A percentile compares a stretch with the other conserved stretches of the same genome.
Evolutionary conservation across 2,329 filamentous ascomycete genomes (phyloP).

Genomic region (Fusarium citri): DNA sequence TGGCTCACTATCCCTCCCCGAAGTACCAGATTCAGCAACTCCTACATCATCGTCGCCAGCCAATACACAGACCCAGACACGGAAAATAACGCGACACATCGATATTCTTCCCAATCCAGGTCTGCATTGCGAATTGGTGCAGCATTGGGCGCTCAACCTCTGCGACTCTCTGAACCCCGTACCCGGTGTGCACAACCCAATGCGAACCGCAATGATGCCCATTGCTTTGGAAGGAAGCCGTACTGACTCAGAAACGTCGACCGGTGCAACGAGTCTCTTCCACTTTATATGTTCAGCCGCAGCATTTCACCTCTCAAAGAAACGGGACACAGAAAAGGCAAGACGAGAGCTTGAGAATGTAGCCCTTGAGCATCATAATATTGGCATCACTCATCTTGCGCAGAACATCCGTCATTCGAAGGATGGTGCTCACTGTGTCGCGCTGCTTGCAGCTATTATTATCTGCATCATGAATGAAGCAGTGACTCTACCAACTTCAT

Average conservation of each 20-base stretch:
- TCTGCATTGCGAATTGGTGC: constrained; percentile 37
- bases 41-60: constrained; percentile 1
- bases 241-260: constrained; percentile 34
- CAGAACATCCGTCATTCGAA: constrained; percentile 42
- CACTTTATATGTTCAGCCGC: constrained; percentile 45
- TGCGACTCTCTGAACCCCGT: constrained; percentile 42
- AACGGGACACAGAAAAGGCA: constrained; percentile 15
- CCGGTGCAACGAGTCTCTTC: constrained; percentile 38
- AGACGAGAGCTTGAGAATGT: constrained; percentile 36
- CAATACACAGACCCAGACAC: not conserved
- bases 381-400: constrained; percentile 41
- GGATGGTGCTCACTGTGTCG: constrained; percentile 37
- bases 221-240: constrained; percentile 42
- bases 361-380: constrained; percentile 42
- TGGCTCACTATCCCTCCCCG: not conserved
- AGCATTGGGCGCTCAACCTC: constrained; percentile 42
- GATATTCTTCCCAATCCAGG: constrained; percentile 37
- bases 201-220: constrained; percentile 42
- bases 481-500: constrained; percentile 38
- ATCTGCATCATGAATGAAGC: constrained; percentile 44
- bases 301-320: constrained; percentile 39
- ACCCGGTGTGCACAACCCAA: constrained; percentile 35
- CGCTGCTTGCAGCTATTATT: constrained; percentile 37
- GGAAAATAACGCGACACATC: constrained; percentile 23
- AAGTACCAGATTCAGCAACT: not conserved